phyloP scores from a whole-genome alignment of 768 basidiomycete species.

The Phlegmacium glaucopus region DNA sequence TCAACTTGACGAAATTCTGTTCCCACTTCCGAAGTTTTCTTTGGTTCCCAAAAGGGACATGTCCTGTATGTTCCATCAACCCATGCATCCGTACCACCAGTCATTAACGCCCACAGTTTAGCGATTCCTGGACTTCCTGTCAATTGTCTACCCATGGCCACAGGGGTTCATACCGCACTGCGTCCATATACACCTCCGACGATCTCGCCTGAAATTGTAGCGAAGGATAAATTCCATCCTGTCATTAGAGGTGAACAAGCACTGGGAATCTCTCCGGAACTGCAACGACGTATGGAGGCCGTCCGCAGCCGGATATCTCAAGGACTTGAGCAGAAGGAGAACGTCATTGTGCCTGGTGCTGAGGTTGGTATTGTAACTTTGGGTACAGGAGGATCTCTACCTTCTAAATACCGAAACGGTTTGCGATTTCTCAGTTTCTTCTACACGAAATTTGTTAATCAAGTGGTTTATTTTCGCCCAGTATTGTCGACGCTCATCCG shows the following conservation, averaged over 20 bases:
- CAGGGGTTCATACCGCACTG: conserved; percentile 39
- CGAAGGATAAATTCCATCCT: conserved; percentile 39
- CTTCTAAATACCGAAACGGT: conserved; percentile 89
- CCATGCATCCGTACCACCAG: background rate
- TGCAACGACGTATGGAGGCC: conserved; percentile 35
- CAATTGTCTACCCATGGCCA: conserved; percentile 38
- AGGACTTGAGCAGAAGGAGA: conserved; percentile 10
- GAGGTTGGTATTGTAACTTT: conserved; percentile 72
- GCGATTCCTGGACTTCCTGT: conserved; percentile 45
- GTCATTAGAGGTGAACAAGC: conserved; percentile 22
- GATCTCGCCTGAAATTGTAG: conserved; percentile 25
- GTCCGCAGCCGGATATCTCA: conserved; percentile 17
- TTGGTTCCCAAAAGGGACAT: conserved; percentile 39
- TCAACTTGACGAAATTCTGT: conserved; percentile 68
- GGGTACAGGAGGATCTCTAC: conserved; percentile 86
- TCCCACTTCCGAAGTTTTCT: conserved; percentile 61
- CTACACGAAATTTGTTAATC: background rate
- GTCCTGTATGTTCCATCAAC: conserved; percentile 24
- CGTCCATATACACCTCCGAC: conserved; percentile 45
- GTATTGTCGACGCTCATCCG: conserved; percentile 76
- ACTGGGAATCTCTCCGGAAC: conserved; percentile 28
- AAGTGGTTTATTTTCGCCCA: conserved; percentile 20
- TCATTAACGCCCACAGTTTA: conserved; percentile 12
- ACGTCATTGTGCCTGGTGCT: conserved; percentile 40
- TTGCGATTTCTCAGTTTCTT: conserved; percentile 8